These are phyloP conservation scores for Dictyophora rubrovolvata DNA, from an alignment of 768 basidiomycete species.

Conservation along the genomic window DNA sequence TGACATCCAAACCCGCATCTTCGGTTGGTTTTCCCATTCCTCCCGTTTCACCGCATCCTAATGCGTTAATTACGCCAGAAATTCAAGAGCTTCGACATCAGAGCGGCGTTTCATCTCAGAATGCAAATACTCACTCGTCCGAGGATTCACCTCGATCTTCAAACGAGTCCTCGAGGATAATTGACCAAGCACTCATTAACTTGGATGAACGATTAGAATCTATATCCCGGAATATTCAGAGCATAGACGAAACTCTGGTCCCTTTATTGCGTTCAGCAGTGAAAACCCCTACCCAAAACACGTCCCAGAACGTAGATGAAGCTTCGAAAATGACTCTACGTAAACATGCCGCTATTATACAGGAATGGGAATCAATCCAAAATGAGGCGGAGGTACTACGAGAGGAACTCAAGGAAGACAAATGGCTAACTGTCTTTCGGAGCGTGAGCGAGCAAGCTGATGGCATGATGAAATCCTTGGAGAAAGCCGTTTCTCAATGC, in stretches of 20 bases:
- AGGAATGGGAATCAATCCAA: conserved; percentile 77
- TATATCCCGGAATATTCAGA: conserved; percentile 61
- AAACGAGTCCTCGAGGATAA: conserved; percentile 35
- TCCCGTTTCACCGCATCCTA: background rate
- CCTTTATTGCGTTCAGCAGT: conserved; percentile 41
- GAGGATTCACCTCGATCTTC: background rate
- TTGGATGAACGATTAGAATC: conserved; percentile 72
- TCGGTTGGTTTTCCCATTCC: conserved; percentile 40
- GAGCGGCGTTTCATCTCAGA: conserved; percentile 42
- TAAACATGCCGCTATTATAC: conserved; percentile 61
- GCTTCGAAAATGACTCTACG: conserved; percentile 43
- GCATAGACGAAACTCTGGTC: conserved; percentile 53
- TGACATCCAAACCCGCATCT: conserved; percentile 85
- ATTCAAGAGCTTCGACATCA: conserved; percentile 91
- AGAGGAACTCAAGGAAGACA: conserved; percentile 94
- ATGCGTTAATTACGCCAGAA: conserved; percentile 35
- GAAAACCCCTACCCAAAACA: conserved; percentile 37
- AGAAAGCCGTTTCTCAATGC: conserved; percentile 87
- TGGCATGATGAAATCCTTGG: conserved; percentile 93
- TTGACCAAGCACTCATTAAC: conserved; percentile 71
- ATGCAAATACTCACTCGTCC: conserved; percentile 27
- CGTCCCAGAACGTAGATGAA: conserved; percentile 26
- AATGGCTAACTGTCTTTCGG: conserved; percentile 91
- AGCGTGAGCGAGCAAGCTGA: conserved; percentile 92
- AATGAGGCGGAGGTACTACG: conserved; percentile 70